Base-by-base conservation (phyloP, 2,329 filamentous ascomycete species). In the Fusarium penzigii region DNA sequence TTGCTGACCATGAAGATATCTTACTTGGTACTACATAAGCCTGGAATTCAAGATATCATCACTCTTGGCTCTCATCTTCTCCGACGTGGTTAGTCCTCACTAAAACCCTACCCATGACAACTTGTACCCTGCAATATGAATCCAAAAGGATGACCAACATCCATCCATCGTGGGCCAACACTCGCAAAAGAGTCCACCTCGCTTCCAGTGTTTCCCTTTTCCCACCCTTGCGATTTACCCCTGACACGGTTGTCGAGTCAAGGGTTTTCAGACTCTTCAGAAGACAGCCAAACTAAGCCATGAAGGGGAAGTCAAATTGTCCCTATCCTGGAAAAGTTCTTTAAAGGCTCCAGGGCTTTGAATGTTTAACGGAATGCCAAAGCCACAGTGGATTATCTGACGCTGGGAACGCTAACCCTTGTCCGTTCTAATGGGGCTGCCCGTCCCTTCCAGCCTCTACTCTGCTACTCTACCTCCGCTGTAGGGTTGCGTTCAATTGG, bases 161-260 rank as follows among this genome's bases (percentile, higher is more conserved):
- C 11, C 10, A 40, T 17, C 10, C n/a, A 17, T 20, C 9, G 12
- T 39, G 32, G 13, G 32, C 32, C 10, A 36, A 14, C 32, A 36
- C 32, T 36, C 32, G 9, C 10, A 36, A 36, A 36, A 11, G 32
- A 36, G 20, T 25, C 32, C 32, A 36, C 32, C 32, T 44, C 42
- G 44, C 44, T 58, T 51, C 42, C 52, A 13, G 45, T 39, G 43
- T 44, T 43, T 60, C 57, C 57, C 57, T 51, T 60, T 57, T 52
- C 57, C 58, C 43, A 39, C 55, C 59, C 61, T 62, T 58, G 61
- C 56, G 59, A 60, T 45, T 34, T 58, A 54, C 59, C 56, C 59
- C 59, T 62, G 59, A 57, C 53, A 45, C 55, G 47, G 59, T 57
- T 52, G 59, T 46, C 48, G 47, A 58, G 46, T 52, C 46, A 55